Conservation (phyloP, 1,139 yeast genomes). For the Protomyces pachydermus region DNA sequence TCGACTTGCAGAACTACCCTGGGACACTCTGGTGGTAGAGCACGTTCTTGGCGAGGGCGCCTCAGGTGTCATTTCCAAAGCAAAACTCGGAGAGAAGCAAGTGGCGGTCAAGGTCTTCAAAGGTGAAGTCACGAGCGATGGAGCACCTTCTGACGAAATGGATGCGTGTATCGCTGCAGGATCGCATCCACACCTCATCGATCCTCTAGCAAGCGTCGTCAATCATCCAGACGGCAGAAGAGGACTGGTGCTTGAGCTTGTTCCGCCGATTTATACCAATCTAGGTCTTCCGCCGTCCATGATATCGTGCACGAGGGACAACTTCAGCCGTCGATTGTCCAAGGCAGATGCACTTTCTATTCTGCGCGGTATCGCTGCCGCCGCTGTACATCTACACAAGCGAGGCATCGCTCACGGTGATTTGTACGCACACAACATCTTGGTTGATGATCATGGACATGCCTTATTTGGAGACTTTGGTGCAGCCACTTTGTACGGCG, state of each 20-base stretch:
- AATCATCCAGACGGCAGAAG: neutral
- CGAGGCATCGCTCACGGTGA: constrained; percentile 10
- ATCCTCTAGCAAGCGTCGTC: neutral
- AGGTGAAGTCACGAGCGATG: constrained; percentile 17
- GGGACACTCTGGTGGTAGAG: neutral
- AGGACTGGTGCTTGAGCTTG: constrained; percentile 11
- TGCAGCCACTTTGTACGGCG: constrained; percentile 17
- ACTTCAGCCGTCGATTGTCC: neutral
- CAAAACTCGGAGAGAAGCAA: neutral
- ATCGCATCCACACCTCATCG: constrained; percentile 10
- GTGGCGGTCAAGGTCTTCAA: constrained; percentile 20
- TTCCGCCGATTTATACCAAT: constrained; percentile 3
- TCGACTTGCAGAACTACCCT: neutral
- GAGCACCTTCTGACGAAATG: constrained; percentile 5
- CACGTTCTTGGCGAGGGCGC: constrained; percentile 16
- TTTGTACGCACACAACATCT: constrained; percentile 17
- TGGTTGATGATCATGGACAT: constrained; percentile 5
- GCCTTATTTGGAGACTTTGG: constrained; percentile 19
- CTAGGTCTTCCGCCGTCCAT: constrained; percentile 13
- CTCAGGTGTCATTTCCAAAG: constrained; percentile 6
- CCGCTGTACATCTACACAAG: constrained; percentile 13
- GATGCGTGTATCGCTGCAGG: constrained; percentile 19
- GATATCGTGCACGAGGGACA: constrained; percentile 9
- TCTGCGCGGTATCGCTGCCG: constrained; percentile 5
- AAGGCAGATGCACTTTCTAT: neutral